Evolutionary conservation across 2,329 filamentous ascomycete species (phyloP).

Genomic region (Orbilia oligospora): DNA sequence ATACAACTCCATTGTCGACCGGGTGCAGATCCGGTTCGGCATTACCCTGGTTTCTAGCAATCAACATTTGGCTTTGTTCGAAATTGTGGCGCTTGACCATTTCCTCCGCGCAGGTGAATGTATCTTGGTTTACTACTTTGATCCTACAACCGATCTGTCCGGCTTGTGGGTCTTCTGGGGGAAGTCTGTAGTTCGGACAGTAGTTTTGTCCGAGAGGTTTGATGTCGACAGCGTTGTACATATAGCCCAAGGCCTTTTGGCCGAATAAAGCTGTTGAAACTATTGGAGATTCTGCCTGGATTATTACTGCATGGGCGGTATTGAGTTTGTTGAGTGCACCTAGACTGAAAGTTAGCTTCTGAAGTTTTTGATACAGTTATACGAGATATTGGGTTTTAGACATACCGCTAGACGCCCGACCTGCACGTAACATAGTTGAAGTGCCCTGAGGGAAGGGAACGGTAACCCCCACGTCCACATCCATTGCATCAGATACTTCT

Average conservation of each 20-base stretch:
- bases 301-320: not conserved
- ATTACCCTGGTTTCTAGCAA: constrained; percentile 44
- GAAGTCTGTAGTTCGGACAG: constrained; percentile 68
- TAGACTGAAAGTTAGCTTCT: constrained; percentile 27
- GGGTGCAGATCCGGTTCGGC: constrained; percentile 64
- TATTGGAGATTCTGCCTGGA: constrained; percentile 12
- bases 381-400: not conserved
- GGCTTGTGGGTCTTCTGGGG: constrained; percentile 63
- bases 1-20: constrained; percentile 69
- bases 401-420: constrained; percentile 14
- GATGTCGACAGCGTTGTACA: constrained; percentile 50
- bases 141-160: constrained; percentile 66
- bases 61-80: constrained; percentile 63
- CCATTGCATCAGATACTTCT: not conserved
- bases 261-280: constrained; percentile 38
- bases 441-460: constrained; percentile 31
- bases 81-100: constrained; percentile 64
- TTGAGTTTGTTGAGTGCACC: constrained; percentile 5
- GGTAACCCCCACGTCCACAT: constrained; percentile 26
- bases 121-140: constrained; percentile 73
- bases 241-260: constrained; percentile 31
- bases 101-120: constrained; percentile 72
- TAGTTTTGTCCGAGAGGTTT: constrained; percentile 67
- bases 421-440: constrained; percentile 41
- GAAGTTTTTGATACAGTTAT: not conserved